These are phyloP conservation scores for Juglanconis juglandina DNA, from an alignment of 2,329 filamentous ascomycete species.

Conservation along the genomic window DNA sequence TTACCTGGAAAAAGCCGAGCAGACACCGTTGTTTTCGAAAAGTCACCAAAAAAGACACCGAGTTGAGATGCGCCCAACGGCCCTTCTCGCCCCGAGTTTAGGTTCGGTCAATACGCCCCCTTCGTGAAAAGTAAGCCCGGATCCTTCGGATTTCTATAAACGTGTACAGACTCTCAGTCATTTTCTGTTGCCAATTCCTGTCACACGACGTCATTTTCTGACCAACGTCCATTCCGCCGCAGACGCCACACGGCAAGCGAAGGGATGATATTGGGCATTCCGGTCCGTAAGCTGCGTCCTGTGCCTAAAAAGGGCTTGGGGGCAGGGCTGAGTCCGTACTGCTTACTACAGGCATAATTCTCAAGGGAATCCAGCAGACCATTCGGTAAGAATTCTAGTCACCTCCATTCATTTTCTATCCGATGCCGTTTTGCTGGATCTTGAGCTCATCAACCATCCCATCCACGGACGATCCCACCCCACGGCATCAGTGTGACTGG, in stretches of 20 bases:
- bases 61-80: too few relatives aligned
- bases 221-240: background rate
- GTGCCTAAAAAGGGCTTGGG: background rate
- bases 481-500: background rate
- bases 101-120: background rate
- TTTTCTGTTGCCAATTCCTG: too few relatives aligned
- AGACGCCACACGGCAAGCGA: background rate
- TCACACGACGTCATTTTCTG: background rate
- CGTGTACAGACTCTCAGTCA: background rate
- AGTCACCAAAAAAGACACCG: too few relatives aligned
- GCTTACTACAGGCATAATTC: background rate
- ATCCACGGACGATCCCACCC: too few relatives aligned
- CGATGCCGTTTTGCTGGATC: too few relatives aligned
- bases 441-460: too few relatives aligned
- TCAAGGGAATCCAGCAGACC: too few relatives aligned
- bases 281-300: background rate
- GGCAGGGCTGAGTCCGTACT: background rate
- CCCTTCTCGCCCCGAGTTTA: background rate
- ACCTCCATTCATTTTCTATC: too few relatives aligned
- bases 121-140: background rate
- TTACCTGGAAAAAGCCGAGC: too few relatives aligned
- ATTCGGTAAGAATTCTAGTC: too few relatives aligned
- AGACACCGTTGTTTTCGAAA: too few relatives aligned
- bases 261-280: background rate
- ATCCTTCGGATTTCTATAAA: constrained; percentile 4